Evolutionary conservation across 1,284 basidiomycete species (phyloP), one percentile per base, ranked within the genome.

Genomic region (Ganoderma sp.): DNA sequence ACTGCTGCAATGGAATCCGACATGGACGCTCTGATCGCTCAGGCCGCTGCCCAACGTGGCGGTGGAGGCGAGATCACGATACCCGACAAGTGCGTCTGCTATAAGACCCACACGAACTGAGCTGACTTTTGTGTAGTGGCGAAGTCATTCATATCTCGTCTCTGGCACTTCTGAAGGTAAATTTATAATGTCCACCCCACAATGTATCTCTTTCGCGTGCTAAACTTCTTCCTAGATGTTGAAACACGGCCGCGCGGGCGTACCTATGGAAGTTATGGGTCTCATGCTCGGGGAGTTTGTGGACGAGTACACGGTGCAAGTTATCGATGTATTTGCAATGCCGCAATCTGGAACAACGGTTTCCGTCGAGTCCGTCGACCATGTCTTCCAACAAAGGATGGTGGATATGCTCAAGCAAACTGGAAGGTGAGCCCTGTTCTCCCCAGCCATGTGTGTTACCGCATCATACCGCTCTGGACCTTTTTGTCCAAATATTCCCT

Each of bases 231-330:
- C 25, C 2, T 37, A 98, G 96, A 99, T 99, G 98, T 86, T 99
- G 74, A 99, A 99, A 83, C 98, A 99, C 79, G 98, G 98, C 22
- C 91, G 98, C 65, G 97, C 98, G 39, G 98, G 98, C 74, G 98
- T 99, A 45, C 98, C 98, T 14, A 98, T 99, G 94, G 98, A 99
- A 82, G 98, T 99, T 75, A 99, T 99, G 98, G 98, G 98, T 74
- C 89, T 99, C 67, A 97, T 99, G 95, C 87, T 99, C 37, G 98
- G 98, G 34, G 97, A 99, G 79, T 99, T 99, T 75, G 95, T 99
- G 60, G 98, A 99, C 83, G 98, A 99, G 78, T 99, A 98, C 83
- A 98, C 96, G 0, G 94, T 97, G 25, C 92, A 97, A 79, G 97
- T 98, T 65, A 94, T 99, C 78, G 98, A 99, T 78, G 98, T 99